Conservation (phyloP, 2,329 filamentous ascomycete species). For the Annulohypoxylon truncatum region DNA sequence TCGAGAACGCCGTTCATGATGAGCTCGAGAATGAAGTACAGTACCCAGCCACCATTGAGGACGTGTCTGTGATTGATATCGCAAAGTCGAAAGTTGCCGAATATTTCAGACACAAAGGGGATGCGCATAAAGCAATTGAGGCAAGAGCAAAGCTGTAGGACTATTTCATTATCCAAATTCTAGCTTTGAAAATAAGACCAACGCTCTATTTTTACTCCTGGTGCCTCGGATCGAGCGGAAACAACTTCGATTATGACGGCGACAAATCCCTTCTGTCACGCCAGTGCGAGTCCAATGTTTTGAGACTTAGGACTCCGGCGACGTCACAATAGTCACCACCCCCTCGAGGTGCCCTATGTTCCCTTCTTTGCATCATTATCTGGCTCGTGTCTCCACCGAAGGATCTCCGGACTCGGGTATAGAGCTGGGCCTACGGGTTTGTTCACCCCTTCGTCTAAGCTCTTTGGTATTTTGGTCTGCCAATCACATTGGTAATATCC, state of each 20-base stretch:
- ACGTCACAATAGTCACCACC: background rate
- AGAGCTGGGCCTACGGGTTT: background rate
- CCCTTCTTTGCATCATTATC: background rate
- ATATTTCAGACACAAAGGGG: constrained; percentile 73
- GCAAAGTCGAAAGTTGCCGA: constrained; percentile 77
- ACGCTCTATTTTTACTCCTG: constrained; percentile 14
- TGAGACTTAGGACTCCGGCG: background rate
- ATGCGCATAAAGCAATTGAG: constrained; percentile 58
- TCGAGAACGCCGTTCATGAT: constrained; percentile 83
- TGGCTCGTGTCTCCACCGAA: constrained; percentile 5
- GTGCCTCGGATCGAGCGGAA: background rate
- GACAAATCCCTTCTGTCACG: background rate
- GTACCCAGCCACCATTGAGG: constrained; percentile 88
- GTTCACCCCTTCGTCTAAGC: constrained; percentile 1
- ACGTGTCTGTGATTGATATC: constrained; percentile 77
- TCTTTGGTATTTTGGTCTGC: constrained; percentile 3
- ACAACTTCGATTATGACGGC: constrained; percentile 3
- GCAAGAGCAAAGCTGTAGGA: constrained; percentile 62
- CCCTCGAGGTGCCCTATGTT: background rate
- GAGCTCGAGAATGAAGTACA: constrained; percentile 78
- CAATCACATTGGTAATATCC: constrained; percentile 11
- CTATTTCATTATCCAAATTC: background rate
- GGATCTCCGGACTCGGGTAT: constrained; percentile 7
- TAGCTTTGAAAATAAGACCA: background rate
- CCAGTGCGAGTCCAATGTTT: background rate